phyloP scores from a whole-genome alignment of 306 rosid species.

The Rosa multiflora region DNA sequence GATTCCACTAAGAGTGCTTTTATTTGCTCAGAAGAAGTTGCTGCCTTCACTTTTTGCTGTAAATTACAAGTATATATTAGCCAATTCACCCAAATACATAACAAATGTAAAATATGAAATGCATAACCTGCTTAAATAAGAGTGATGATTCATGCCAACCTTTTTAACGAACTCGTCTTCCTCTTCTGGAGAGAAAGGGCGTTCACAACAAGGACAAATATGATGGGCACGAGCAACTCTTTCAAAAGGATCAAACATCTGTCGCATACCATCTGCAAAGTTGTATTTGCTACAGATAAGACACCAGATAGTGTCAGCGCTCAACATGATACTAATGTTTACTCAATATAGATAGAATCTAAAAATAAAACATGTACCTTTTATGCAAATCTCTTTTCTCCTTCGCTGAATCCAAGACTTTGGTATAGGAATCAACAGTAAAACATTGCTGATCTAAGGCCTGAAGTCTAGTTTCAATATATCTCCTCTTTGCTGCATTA shows the following conservation, averaged over 20 bases:
- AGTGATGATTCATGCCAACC: slow-evolving; percentile 49
- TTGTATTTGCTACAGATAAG: slow-evolving; percentile 71
- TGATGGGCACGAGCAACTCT: slow-evolving; percentile 91
- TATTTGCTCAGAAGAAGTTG: slow-evolving; percentile 77
- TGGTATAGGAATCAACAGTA: slow-evolving; percentile 62
- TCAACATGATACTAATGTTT: slow-evolving; percentile 19
- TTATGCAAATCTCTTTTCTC: slow-evolving; percentile 74
- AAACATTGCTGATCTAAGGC: slow-evolving; percentile 64
- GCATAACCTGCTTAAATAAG: neutral
- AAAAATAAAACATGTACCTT: slow-evolving; percentile 49
- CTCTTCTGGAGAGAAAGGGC: slow-evolving; percentile 81
- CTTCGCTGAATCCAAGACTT: slow-evolving; percentile 65
- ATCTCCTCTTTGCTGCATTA: slow-evolving; percentile 82
- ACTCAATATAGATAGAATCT: slow-evolving; percentile 21
- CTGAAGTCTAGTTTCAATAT: slow-evolving; percentile 70
- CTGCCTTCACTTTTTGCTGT: slow-evolving; percentile 91
- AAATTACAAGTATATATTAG: slow-evolving; percentile 24
- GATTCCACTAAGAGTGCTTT: slow-evolving; percentile 73
- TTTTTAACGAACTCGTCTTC: slow-evolving; percentile 94
- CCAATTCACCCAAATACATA: slow-evolving; percentile 25
- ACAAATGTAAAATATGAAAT: slow-evolving; percentile 8
- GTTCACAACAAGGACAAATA: slow-evolving; percentile 94
- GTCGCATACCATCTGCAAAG: slow-evolving; percentile 90
- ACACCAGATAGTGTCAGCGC: slow-evolving; percentile 36
- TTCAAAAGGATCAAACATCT: slow-evolving; percentile 96